Evolutionary conservation across 148 eudicot species (phyloP), one percentile per base, ranked within the genome.

Genomic region (Fallopia convolvulus): DNA sequence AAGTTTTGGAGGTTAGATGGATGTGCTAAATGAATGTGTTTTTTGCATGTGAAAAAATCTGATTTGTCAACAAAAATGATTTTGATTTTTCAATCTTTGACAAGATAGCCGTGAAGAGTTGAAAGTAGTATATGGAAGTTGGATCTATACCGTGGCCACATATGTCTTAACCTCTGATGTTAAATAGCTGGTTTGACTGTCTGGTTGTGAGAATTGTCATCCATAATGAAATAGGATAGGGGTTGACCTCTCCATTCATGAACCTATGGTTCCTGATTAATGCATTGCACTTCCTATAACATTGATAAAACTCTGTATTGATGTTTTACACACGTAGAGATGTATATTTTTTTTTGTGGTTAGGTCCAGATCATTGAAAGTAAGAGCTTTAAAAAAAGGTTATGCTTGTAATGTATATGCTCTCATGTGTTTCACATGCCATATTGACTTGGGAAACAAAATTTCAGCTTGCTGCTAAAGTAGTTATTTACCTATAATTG

Each of bases 1-100:
- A 93, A 90, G 97, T 93, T 74, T 82, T 93, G 75, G 98, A 93
- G 88, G 98, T 93, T 81, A 84, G 88, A 77, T 52, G 55, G 63
- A 65, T 72, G 55, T 70, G 26, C 33, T 13, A 15, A 48, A 76
- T 23, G 52, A 44, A 33, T 60, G 10, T 4, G 2, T 15, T 23
- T 41, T 52, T 36, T 68, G 18, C 21, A 68, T 68, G 41, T 74
- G 76, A 21, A 21, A 21, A 21, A n/a, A 63, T 21, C 66, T 73
- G 50, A 39, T 77, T 41, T 50, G 39, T 79, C 73, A 40, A 10
- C 8, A 14, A 49, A 74, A 49, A 49, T 66, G 42, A 17, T 36
- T 66, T n/a, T n/a, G 5, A 32, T 36, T 32, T 40, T 10, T 30
- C 17, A 65, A 65, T 65, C 70, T 65, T 65, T 65, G 66, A 60